Percentiles rank a stretch among this genome's conserved stretches.
Evolutionary conservation across 2,329 filamentous ascomycete species (phyloP).

Genomic region (Botrytis galanthina): DNA sequence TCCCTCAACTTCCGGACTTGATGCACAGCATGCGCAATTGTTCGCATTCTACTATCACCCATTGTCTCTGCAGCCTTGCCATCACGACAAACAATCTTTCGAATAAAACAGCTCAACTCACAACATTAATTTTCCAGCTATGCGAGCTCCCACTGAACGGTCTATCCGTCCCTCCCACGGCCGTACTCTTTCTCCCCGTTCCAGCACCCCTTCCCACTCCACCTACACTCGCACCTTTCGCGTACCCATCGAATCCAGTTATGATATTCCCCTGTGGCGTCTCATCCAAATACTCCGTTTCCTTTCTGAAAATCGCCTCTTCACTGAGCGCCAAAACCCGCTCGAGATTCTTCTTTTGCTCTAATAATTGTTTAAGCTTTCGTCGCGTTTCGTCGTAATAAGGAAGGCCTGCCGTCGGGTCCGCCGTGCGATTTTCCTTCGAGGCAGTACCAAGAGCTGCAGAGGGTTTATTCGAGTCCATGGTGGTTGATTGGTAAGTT

Average conservation of each 20-base stretch:
- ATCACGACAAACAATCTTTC: background rate
- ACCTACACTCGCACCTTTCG: slow-evolving; percentile 73
- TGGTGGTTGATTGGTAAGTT: background rate
- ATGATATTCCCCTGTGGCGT: slow-evolving; percentile 92
- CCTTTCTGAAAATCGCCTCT: slow-evolving; percentile 79
- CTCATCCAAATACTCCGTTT: slow-evolving; percentile 86
- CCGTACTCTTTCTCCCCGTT: slow-evolving; percentile 60
- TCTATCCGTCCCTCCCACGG: slow-evolving; percentile 64
- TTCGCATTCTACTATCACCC: background rate
- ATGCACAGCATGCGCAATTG: background rate
- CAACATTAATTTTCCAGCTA: slow-evolving; percentile 55
- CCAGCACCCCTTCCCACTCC: slow-evolving; percentile 45
- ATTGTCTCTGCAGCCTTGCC: background rate
- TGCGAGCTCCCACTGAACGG: slow-evolving; percentile 60
- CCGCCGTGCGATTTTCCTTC: slow-evolving; percentile 45
- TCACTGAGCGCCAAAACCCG: slow-evolving; percentile 48
- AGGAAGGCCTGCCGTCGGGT: slow-evolving; percentile 52
- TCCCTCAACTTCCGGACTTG: too few species aligned
- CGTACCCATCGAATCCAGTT: slow-evolving; percentile 96
- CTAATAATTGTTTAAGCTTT: slow-evolving; percentile 64
- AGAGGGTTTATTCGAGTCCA: background rate
- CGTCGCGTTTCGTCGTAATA: slow-evolving; percentile 73
- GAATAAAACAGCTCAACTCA: slow-evolving; percentile 30
- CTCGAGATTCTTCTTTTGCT: slow-evolving; percentile 56
- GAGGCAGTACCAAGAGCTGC: background rate